Evolutionary conservation across 2,329 filamentous ascomycete species (phyloP).

Genomic region (Chrysoporthe deuterocubensis): DNA sequence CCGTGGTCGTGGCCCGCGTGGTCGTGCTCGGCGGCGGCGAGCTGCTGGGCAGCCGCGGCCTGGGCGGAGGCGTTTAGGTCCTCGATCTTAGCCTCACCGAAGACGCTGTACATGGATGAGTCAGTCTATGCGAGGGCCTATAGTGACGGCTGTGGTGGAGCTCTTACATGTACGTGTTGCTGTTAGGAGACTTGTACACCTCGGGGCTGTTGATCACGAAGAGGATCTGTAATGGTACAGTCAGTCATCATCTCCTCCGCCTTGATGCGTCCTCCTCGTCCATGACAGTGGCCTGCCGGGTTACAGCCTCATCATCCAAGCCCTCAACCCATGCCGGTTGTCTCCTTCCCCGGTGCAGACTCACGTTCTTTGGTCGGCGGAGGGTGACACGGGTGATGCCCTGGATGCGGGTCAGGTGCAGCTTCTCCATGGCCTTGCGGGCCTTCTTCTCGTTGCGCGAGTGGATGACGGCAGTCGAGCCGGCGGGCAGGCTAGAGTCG

Average conservation of each 20-base stretch:
- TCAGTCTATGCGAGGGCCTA: conserved; percentile 26
- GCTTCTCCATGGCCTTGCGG: conserved; percentile 98
- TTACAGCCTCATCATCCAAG: background rate
- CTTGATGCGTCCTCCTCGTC: background rate
- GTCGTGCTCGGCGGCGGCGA: conserved; percentile 73
- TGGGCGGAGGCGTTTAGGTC: conserved; percentile 98
- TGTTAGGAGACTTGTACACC: conserved; percentile 98
- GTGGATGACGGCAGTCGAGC: conserved; percentile 89
- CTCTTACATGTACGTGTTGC: conserved; percentile 99
- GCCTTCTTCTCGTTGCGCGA: conserved; percentile 99
- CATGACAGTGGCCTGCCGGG: background rate
- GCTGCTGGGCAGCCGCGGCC: conserved; percentile 92
- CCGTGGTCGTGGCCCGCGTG: conserved; percentile 74
- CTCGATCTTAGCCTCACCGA: conserved; percentile 99
- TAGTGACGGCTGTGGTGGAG: conserved; percentile 4
- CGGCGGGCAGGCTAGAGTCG: conserved; percentile 68
- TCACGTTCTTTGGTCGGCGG: conserved; percentile 97
- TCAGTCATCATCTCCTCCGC: conserved; percentile 7
- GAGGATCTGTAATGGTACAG: conserved; percentile 72
- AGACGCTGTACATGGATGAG: conserved; percentile 68
- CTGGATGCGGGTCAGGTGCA: conserved; percentile 92
- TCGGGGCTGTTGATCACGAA: conserved; percentile 99
- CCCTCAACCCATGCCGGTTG: conserved; percentile 22
- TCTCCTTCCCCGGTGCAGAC: conserved; percentile 45
- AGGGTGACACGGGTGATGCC: conserved; percentile 98